Evolutionary conservation across 2,329 filamentous ascomycete genomes (phyloP).

Genomic region (Alternaria gansuensis): DNA sequence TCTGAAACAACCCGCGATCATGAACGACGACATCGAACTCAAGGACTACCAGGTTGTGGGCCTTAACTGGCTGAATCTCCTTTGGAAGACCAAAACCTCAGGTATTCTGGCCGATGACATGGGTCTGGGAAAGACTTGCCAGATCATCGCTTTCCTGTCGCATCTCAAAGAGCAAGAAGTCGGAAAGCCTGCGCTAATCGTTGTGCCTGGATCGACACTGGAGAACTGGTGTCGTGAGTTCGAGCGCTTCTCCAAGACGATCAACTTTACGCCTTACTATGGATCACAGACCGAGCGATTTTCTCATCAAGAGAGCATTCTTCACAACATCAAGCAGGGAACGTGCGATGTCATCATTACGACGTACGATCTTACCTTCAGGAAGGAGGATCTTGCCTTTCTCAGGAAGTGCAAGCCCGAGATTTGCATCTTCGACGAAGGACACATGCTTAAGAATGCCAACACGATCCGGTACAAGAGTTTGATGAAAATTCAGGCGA

Average conservation of each 20-base stretch:
- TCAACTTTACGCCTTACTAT: conserved; percentile 78
- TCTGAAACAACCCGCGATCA: conserved; percentile 75
- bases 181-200: conserved; percentile 79
- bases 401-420: conserved; percentile 65
- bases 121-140: conserved; percentile 93
- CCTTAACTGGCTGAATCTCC: conserved; percentile 89
- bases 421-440: conserved; percentile 87
- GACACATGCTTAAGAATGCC: conserved; percentile 90
- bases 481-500: conserved; percentile 76
- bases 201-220: conserved; percentile 91
- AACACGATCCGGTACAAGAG: conserved; percentile 82
- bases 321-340: conserved; percentile 66
- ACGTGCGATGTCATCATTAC: conserved; percentile 74
- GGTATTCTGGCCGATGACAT: conserved; percentile 98
- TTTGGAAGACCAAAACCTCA: conserved; percentile 81
- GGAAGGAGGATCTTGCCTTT: conserved; percentile 69
- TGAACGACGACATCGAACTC: conserved; percentile 78
- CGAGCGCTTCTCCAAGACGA: conserved; percentile 78
- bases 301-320: conserved; percentile 72
- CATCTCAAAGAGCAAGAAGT: conserved; percentile 76
- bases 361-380: conserved; percentile 72
- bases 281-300: conserved; percentile 73
- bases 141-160: conserved; percentile 91
- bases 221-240: conserved; percentile 98
- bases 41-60: conserved; percentile 96